Evolutionary conservation across 495 filamentous ascomycete species (phyloP), one percentile per base, ranked within the genome.

Genomic region (Aspergillus egyptiacus): DNA sequence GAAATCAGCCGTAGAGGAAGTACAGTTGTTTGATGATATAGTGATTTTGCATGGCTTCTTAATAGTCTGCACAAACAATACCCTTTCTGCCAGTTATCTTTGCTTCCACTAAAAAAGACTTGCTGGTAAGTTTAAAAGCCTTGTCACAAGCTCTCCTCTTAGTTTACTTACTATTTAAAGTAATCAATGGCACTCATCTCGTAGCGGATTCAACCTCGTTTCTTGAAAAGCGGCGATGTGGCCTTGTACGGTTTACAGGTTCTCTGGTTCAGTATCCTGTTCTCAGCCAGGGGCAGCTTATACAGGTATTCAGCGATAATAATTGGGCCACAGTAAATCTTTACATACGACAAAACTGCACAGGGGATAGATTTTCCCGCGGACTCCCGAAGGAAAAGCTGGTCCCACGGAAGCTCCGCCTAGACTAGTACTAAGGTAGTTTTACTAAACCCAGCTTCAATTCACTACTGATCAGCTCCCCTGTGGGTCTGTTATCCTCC

Each of bases 171-270:
- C 67, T 61, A 40, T 34, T 50, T 49, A 28, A 71, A 85, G 91
- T n/a, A n/a, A n/a, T 98, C 63, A 97, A 98, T 74, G 94, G 94
- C 50, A 95, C 91, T 74, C 90, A 96, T 72, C 75, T 97, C 47
- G 87, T 90, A 67, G 89, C 94, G 63, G 94, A 97, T 68, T 81
- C 81, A 38, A 68, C 54, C 48, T 81, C 86, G n/a, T 97, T 97
- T 62, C 84, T 97, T 41, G 94, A 97, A 69, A 95, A 96, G 67
- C 81, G 93, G 39, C 80, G 93, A 57, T 82, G 94, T 52, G 93
- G 93, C 11, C 75, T 98, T 25, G 79, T 83, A 34, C 77, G 93
- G 44, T 98, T 97, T 61, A 74, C 84, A 38, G 97, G 97, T 66
- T 82, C 89, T 4, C 77, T 97, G n/a, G 84, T 96, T 54, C 81